Evolutionary conservation across 129 eudicot genomes (phyloP).

Genomic region (sunflower (Helianthus annuus)): DNA sequence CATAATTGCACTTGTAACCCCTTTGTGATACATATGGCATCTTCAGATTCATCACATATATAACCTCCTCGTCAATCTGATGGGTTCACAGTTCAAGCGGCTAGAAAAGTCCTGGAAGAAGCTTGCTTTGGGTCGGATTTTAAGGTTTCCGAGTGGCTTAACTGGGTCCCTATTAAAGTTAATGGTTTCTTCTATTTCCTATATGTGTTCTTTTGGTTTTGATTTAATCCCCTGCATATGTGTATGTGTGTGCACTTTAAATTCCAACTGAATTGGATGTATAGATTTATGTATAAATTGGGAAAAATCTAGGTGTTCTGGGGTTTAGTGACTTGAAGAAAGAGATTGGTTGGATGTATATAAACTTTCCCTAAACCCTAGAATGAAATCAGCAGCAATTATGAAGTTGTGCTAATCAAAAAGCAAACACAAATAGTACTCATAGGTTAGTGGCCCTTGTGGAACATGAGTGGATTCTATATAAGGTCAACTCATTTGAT

Average conservation of each 20-base stretch:
- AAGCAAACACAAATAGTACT: slow-evolving; percentile 2
- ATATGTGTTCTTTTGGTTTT: slow-evolving; percentile 38
- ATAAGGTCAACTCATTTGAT: not conserved
- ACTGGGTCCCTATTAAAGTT: too few relatives aligned
- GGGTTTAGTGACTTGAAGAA: not conserved
- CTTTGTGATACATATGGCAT: too few relatives aligned
- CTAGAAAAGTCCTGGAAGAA: too few relatives aligned
- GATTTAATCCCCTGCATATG: not conserved
- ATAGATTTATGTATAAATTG: not conserved
- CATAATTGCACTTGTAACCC: too few relatives aligned
- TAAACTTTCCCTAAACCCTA: not conserved
- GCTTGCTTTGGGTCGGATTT: too few relatives aligned
- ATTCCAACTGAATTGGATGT: slow-evolving; percentile 14
- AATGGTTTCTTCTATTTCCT: slow-evolving; percentile 68
- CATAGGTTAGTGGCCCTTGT: not conserved
- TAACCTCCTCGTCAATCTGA: too few relatives aligned
- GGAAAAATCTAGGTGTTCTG: not conserved
- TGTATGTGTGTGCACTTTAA: not conserved
- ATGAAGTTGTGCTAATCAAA: not conserved
- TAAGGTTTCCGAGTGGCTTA: too few relatives aligned
- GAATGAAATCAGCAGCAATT: not conserved
- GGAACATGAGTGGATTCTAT: slow-evolving; percentile 10
- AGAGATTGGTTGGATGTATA: not conserved
- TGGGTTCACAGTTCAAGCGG: too few relatives aligned
- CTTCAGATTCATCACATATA: too few relatives aligned